Evolutionary conservation across 805 yeast genomes (phyloP).

Genomic region (Hanseniaspora occidentalis): DNA sequence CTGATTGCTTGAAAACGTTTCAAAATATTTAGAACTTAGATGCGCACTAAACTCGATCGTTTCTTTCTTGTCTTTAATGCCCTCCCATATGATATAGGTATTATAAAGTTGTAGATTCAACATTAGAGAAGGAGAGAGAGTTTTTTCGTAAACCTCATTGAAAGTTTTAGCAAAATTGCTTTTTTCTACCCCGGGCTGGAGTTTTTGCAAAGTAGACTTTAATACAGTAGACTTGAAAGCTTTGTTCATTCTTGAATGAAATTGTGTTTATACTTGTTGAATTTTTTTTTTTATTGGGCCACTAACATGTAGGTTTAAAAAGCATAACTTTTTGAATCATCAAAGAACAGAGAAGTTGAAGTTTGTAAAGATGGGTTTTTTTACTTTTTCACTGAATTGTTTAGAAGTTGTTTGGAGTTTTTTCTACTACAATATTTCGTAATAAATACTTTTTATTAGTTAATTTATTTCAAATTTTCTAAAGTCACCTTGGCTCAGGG

Average conservation of each 20-base stretch:
- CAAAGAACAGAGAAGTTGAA: no score
- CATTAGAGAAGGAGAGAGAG: neutral
- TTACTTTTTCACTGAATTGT: no score
- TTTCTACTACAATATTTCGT: no score
- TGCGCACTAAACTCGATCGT: neutral
- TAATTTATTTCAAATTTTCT: conserved; percentile 1
- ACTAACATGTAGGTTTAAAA: no score
- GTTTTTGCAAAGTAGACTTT: neutral
- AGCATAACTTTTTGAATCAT: no score
- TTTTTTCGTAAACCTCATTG: neutral
- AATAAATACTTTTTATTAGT: neutral
- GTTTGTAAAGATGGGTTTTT: no score
- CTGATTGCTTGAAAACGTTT: neutral
- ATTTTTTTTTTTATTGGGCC: no score
- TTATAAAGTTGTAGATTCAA: neutral
- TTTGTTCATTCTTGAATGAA: no score
- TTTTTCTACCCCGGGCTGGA: neutral
- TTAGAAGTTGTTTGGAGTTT: no score
- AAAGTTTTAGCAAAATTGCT: neutral
- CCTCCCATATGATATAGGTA: neutral
- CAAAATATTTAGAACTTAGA: neutral
- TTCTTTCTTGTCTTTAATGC: neutral
- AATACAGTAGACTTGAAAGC: no score
- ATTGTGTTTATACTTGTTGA: no score
- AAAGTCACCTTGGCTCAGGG: conserved; percentile 41